These are phyloP conservation scores for Daldinia decipiens DNA, from an alignment of 495 filamentous ascomycete species.

Conservation along the genomic window DNA sequence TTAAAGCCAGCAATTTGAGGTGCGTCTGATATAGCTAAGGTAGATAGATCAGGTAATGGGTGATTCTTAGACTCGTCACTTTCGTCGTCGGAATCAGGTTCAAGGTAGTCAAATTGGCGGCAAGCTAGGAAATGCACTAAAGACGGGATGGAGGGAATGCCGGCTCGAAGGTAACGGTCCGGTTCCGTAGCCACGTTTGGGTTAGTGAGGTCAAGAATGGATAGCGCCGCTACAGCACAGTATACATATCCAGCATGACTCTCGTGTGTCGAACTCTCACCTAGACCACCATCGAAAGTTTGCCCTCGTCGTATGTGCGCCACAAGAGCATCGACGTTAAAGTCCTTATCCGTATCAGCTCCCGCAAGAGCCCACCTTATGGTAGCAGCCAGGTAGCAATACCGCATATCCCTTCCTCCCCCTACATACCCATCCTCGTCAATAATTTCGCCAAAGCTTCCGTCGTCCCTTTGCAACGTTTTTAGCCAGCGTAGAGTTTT, in stretches of 20 bases:
- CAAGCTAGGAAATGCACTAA: slow-evolving; percentile 63
- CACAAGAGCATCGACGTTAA: slow-evolving; percentile 75
- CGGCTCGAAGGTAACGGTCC: slow-evolving; percentile 45
- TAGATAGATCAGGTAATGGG: slow-evolving; percentile 52
- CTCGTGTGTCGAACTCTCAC: slow-evolving; percentile 82
- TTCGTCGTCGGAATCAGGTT: slow-evolving; percentile 61
- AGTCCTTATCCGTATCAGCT: slow-evolving; percentile 71
- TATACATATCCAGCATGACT: slow-evolving; percentile 92
- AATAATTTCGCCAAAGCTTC: slow-evolving; percentile 89
- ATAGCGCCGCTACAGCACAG: slow-evolving; percentile 80
- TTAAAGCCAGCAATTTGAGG: slow-evolving; percentile 73
- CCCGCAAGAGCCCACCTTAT: slow-evolving; percentile 86
- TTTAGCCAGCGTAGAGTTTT: slow-evolving; percentile 78
- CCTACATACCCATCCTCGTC: slow-evolving; percentile 68
- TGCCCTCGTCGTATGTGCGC: slow-evolving; percentile 76
- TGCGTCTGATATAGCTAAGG: slow-evolving; percentile 49
- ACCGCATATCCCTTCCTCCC: slow-evolving; percentile 85
- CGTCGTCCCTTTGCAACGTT: slow-evolving; percentile 81
- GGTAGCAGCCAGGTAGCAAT: slow-evolving; percentile 82
- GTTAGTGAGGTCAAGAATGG: slow-evolving; percentile 66
- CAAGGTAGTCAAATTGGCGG: slow-evolving; percentile 68
- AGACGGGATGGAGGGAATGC: slow-evolving; percentile 50
- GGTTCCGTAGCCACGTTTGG: slow-evolving; percentile 44
- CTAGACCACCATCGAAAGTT: slow-evolving; percentile 92
- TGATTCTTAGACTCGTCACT: slow-evolving; percentile 56